Evolutionary conservation across 495 filamentous ascomycete genomes (phyloP), one percentile per base, ranked within the genome.

Genomic region (Chlorociboria aeruginascens): DNA sequence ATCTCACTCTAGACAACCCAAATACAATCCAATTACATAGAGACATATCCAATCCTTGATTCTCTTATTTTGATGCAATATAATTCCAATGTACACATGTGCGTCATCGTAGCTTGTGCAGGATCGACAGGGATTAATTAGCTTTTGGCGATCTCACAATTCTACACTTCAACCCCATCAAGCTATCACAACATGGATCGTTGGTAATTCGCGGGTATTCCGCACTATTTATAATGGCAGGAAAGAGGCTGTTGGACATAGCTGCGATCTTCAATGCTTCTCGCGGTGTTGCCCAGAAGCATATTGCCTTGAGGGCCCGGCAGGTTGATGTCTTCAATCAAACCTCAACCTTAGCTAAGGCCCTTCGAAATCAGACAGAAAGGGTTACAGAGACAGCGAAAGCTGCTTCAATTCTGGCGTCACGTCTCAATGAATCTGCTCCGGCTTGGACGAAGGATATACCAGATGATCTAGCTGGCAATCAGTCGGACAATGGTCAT

Each of bases 301-400:
- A 97, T 66, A 64, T 86, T 40, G 77, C 77, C 12, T 73, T 96
- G 52, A 82, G 89, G 13, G 70, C 75, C 35, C 72, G 77, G 46
- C 88, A 97, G 62, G 64, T 92, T 25, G 83, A 94, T 63, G 64
- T 82, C 48, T 96, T 84, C 61, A 79, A 71, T 44, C 74, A 73
- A 50, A 86, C 84, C 8, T 92, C 89, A 2, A 85, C 79, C 32
- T 69, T 95, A 33, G 77, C 79, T 13, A 79, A 79, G 54, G 74
- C 77, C 8, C 64, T 83, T 50, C 81, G 80, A 57, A 69, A 61
- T 46, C 80, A 82, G 62, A 73, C 73, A 2, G 73, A 85, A 46
- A 69, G 79, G 43, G 60, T 84, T 43, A 78, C 79, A 3, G 58
- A 82, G 16, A 82, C 81, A 30, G 73, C 73, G 29, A 68, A 76